These are phyloP conservation scores for Lactifluus echinatus DNA, from an alignment of 768 basidiomycete species.

Conservation along the genomic window DNA sequence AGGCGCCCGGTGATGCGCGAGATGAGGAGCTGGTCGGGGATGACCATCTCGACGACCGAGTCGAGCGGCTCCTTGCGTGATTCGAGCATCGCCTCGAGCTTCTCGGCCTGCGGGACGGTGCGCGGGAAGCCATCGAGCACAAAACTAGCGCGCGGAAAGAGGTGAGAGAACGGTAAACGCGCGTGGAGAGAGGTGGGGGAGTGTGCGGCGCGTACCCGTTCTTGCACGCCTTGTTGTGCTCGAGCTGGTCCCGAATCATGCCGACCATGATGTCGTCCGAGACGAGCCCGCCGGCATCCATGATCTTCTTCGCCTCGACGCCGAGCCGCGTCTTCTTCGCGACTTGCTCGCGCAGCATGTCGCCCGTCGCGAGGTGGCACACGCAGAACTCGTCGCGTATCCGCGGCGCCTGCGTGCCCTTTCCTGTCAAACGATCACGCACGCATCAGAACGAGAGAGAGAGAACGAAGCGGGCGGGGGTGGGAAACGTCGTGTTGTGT, in stretches of 20 bases:
- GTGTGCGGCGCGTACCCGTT: conserved; percentile 92
- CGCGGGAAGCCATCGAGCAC: conserved; percentile 99
- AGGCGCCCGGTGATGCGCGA: conserved; percentile 96
- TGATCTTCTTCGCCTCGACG: conserved; percentile 90
- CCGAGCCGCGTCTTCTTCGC: conserved; percentile 80
- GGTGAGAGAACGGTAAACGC: not conserved
- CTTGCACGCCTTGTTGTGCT: conserved; percentile 87
- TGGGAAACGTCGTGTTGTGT: not conserved
- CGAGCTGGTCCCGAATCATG: conserved; percentile 94
- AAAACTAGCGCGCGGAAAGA: conserved; percentile 56
- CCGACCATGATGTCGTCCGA: conserved; percentile 95
- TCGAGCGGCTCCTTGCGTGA: conserved; percentile 80
- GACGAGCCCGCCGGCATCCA: conserved; percentile 94
- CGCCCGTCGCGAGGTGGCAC: conserved; percentile 97
- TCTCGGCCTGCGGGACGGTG: conserved; percentile 92
- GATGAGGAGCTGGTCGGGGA: conserved; percentile 92
- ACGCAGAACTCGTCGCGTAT: conserved; percentile 92
- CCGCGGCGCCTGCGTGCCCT: conserved; percentile 95
- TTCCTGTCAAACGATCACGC: conserved; percentile 45
- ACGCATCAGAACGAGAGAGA: not conserved
- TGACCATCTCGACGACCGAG: conserved; percentile 84
- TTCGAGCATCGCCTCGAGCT: conserved; percentile 86
- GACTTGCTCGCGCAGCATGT: conserved; percentile 97
- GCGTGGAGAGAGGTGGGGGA: too few relatives aligned
- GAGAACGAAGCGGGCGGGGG: not conserved